phyloP scores from a whole-genome alignment of 2,329 filamentous ascomycete genomes.

The Fusarium palustre region DNA sequence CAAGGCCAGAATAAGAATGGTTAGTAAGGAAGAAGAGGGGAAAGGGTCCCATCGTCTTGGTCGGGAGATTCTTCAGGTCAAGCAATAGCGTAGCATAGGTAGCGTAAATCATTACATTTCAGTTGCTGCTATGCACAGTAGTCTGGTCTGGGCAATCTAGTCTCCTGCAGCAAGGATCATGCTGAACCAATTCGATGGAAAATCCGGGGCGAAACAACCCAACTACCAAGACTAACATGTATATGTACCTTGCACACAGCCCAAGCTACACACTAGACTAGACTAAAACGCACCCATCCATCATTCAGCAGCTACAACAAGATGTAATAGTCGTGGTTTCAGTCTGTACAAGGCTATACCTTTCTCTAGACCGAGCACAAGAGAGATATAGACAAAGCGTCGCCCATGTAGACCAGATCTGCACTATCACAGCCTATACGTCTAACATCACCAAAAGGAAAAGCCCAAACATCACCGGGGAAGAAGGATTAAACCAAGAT shows the following conservation, averaged over 20 bases:
- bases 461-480: neutral
- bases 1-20: slow-evolving; percentile 3
- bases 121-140: neutral
- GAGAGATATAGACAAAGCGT: neutral
- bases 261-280: neutral
- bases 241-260: slow-evolving; percentile 4
- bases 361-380: slow-evolving; percentile 38
- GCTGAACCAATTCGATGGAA: slow-evolving; percentile 47
- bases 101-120: slow-evolving; percentile 13
- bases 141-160: neutral
- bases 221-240: neutral
- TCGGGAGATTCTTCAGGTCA: slow-evolving; percentile 6
- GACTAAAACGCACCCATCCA: neutral
- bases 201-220: slow-evolving; percentile 42
- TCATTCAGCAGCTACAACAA: neutral
- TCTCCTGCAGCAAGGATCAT: slow-evolving; percentile 44
- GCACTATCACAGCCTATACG: neutral
- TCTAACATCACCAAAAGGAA: neutral
- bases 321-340: neutral
- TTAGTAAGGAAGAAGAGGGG: slow-evolving; percentile 23
- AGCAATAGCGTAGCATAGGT: neutral
- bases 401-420: neutral
- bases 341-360: slow-evolving; percentile 7
- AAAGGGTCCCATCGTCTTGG: slow-evolving; percentile 9
- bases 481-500: slow-evolving; percentile 1